Evolutionary conservation across 2,329 filamentous ascomycete species (phyloP), one percentile per base, ranked within the genome.

Genomic region (Curvularia sp.): DNA sequence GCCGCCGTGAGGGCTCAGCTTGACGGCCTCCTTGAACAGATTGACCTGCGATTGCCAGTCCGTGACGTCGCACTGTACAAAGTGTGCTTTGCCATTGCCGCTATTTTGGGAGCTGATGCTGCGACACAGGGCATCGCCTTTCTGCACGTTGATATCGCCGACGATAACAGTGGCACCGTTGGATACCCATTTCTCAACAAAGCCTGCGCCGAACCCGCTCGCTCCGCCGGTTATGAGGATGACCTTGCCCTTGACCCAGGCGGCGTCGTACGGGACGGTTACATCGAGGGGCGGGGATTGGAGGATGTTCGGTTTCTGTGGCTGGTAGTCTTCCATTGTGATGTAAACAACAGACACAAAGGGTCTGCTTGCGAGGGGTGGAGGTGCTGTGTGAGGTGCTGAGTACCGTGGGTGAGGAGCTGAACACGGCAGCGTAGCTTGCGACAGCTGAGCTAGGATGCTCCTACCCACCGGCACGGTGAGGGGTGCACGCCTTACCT

Each of bases 61-160:
- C 1, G 85, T 86, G 9, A 91, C 88, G 75, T 91, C 85, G 78
- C 86, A 88, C 65, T 83, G 80, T 51, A 86, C 77, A 70, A 85
- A 89, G 68, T 84, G 79, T 59, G 85, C 83, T 26, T 82, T 76
- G 50, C 75, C 64, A 57, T 77, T 80, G 20, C 72, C 78, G 31
- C 73, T 78, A 26, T 38, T 41, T 59, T 69, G 70, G 42, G 78
- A 68, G 42, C 82, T 80, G 39, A 89, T 75, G 28, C 83, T 78
- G 12, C 83, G 82, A 8, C 86, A 82, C 24, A 90, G 78, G 22
- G 78, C 73, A 62, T 85, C 80, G 24, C 87, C 88, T 9, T 78
- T 79, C 18, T 74, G 63, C 56, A 82, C 79, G 68, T 86, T 84
- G 67, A 90, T 77, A 73, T 91, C 88, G 42, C 86, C 88, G 39